These are phyloP conservation scores for Paxillus ammoniavirescens DNA, from an alignment of 768 basidiomycete species.

Conservation along the genomic window DNA sequence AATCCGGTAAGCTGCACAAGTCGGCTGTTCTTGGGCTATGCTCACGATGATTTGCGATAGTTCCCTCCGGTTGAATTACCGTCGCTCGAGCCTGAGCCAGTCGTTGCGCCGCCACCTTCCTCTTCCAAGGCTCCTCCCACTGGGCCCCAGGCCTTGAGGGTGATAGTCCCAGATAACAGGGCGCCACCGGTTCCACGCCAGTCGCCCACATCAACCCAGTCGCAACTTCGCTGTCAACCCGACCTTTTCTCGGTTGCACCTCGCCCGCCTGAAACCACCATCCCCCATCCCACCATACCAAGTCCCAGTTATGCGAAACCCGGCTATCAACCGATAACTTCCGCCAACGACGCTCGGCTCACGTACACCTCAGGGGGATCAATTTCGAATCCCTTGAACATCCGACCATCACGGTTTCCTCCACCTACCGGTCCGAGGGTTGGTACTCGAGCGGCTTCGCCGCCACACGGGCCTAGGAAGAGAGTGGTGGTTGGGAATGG, in stretches of 20 bases:
- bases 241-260: conserved; percentile 14
- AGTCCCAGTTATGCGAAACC: conserved; percentile 18
- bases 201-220: conserved; percentile 8
- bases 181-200: conserved; percentile 3
- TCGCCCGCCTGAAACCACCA: conserved; percentile 13
- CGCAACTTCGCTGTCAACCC: conserved; percentile 12
- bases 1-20: conserved; percentile 11
- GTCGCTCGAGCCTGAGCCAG: conserved; percentile 21
- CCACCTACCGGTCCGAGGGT: conserved; percentile 12
- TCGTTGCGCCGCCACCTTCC: conserved; percentile 9
- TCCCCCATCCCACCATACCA: conserved; percentile 10
- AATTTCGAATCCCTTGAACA: conserved; percentile 52
- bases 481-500: conserved; percentile 44
- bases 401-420: conserved; percentile 44
- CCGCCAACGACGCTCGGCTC: conserved; percentile 29
- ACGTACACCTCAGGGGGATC: conserved; percentile 43
- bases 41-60: conserved; percentile 10
- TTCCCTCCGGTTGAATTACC: conserved; percentile 12
- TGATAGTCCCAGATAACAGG: conserved; percentile 12
- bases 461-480: conserved; percentile 13
- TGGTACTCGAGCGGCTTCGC: conserved; percentile 10
- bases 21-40: not conserved
- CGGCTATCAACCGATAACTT: conserved; percentile 27
- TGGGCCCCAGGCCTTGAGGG: conserved; percentile 6
- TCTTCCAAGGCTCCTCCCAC: conserved; percentile 11